Conservation (phyloP, 1,284 basidiomycete species). For the Ganoderma multipileum region DNA sequence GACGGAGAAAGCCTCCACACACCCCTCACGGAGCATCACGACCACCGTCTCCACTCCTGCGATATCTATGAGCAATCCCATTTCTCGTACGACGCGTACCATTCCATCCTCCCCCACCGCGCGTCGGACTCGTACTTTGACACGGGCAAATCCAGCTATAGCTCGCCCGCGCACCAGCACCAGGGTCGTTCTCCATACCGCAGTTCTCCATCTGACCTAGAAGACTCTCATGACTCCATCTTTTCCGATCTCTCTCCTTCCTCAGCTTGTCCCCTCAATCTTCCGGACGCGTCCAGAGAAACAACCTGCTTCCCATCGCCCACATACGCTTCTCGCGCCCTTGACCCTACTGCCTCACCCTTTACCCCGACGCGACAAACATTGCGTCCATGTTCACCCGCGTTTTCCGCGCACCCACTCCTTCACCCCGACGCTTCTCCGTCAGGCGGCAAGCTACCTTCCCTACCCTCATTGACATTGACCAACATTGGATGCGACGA, state of each 20-base stretch:
- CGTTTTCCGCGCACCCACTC: conserved; percentile 30
- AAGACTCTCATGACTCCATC: conserved; percentile 32
- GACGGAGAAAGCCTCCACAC: conserved; percentile 49
- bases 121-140: conserved; percentile 24
- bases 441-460: conserved; percentile 29
- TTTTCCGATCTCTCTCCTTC: conserved; percentile 34
- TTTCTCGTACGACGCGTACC: conserved; percentile 32
- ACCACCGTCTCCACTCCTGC: conserved; percentile 37
- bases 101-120: conserved; percentile 25
- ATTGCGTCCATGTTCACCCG: conserved; percentile 26
- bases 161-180: conserved; percentile 24
- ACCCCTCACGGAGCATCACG: conserved; percentile 43
- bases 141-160: conserved; percentile 22
- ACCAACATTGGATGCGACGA: conserved; percentile 33
- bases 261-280: conserved; percentile 30
- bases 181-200: conserved; percentile 30
- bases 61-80: conserved; percentile 35
- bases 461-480: conserved; percentile 35
- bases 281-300: conserved; percentile 39
- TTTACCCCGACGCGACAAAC: conserved; percentile 33
- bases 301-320: conserved; percentile 35
- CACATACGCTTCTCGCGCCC: conserved; percentile 27
- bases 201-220: conserved; percentile 28
- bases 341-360: conserved; percentile 31
- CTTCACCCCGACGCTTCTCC: conserved; percentile 31